phyloP scores from a whole-genome alignment of 305 asterid species.

The Fraxinus latifolia region DNA sequence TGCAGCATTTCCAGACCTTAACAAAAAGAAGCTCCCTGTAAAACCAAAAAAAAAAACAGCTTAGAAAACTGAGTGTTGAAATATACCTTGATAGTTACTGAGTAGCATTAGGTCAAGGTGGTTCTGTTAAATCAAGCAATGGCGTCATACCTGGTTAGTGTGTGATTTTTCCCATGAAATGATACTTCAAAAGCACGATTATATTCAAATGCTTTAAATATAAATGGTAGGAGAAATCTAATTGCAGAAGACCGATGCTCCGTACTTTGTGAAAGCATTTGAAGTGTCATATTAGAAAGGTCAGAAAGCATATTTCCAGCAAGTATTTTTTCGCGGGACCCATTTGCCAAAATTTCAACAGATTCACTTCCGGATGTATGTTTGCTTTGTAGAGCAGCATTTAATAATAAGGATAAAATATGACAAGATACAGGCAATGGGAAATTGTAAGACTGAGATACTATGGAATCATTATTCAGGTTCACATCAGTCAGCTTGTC shows the following conservation, averaged over 20 bases:
- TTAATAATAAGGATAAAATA: slow-evolving; percentile 55
- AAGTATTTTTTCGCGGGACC: slow-evolving; percentile 34
- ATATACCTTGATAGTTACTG: not conserved
- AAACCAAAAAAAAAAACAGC: slow-evolving; percentile 24
- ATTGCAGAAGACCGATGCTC: slow-evolving; percentile 79
- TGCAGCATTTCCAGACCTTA: slow-evolving; percentile 72
- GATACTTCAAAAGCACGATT: slow-evolving; percentile 45
- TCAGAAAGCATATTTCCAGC: slow-evolving; percentile 80
- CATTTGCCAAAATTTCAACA: slow-evolving; percentile 32
- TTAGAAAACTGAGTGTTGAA: slow-evolving; percentile 11
- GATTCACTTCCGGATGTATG: slow-evolving; percentile 28
- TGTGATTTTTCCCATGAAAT: slow-evolving; percentile 43
- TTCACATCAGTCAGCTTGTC: slow-evolving; percentile 27
- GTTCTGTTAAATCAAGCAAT: slow-evolving; percentile 15
- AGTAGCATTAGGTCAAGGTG: slow-evolving; percentile 6
- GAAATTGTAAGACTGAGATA: slow-evolving; percentile 41
- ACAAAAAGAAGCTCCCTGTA: slow-evolving; percentile 54
- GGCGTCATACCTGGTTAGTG: slow-evolving; percentile 58
- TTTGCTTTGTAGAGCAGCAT: slow-evolving; percentile 49
- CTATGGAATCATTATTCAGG: slow-evolving; percentile 28
- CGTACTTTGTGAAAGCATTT: slow-evolving; percentile 61
- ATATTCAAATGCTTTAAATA: slow-evolving; percentile 55
- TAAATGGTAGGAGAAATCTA: slow-evolving; percentile 65
- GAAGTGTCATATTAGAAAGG: slow-evolving; percentile 57
- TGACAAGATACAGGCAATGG: slow-evolving; percentile 64